phyloP scores from a whole-genome alignment of 768 basidiomycete genomes.

The Boletus barrowsii region DNA sequence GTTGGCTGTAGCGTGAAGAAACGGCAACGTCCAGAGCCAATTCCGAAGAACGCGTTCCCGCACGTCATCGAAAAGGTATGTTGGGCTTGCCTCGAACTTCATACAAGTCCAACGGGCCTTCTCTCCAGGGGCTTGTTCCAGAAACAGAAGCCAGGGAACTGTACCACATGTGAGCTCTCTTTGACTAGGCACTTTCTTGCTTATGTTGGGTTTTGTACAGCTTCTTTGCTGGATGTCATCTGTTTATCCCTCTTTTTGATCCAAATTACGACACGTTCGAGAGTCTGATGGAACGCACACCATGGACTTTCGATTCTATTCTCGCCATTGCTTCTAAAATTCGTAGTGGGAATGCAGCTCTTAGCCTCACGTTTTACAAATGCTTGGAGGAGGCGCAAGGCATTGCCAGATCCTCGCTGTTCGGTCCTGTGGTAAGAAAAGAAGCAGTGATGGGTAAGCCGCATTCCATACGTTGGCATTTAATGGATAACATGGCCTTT shows the following conservation, averaged over 20 bases:
- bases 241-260: slow-evolving; percentile 96
- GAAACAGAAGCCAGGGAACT: slow-evolving; percentile 87
- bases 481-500: neutral
- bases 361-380: slow-evolving; percentile 83
- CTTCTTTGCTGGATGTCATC: slow-evolving; percentile 94
- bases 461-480: slow-evolving; percentile 6
- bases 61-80: slow-evolving; percentile 83
- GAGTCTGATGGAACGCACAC: slow-evolving; percentile 85
- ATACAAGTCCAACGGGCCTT: neutral
- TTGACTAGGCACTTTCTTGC: slow-evolving; percentile 7
- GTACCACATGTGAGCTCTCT: slow-evolving; percentile 73
- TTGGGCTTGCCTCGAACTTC: neutral
- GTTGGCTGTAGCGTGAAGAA: slow-evolving; percentile 57
- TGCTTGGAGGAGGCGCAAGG: slow-evolving; percentile 94
- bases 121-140: slow-evolving; percentile 70
- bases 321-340: slow-evolving; percentile 92
- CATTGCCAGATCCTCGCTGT: slow-evolving; percentile 89
- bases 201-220: slow-evolving; percentile 37
- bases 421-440: slow-evolving; percentile 90
- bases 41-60: slow-evolving; percentile 81
- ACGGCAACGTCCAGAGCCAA: slow-evolving; percentile 79
- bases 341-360: slow-evolving; percentile 83
- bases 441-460: slow-evolving; percentile 86
- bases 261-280: slow-evolving; percentile 92
- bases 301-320: slow-evolving; percentile 94